A percentile compares a stretch with the other conserved stretches of the same genome.
Conservation (phyloP, 164 flowering plant species). For the Berberis vulgaris region DNA sequence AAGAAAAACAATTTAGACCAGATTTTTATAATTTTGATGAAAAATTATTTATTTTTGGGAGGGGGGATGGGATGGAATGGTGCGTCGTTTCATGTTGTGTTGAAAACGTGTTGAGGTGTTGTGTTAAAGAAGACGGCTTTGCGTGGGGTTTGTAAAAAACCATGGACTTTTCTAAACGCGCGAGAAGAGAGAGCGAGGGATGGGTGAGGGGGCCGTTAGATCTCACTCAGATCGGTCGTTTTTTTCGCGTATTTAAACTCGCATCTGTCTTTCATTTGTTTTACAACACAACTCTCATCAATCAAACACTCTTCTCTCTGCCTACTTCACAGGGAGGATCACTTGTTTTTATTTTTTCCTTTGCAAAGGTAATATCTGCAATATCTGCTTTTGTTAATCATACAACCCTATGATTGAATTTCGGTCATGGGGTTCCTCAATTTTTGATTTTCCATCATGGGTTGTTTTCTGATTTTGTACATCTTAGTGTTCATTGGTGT, state of each 20-base stretch:
- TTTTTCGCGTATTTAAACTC: slow-evolving; percentile 11
- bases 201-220: not conserved
- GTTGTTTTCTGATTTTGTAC: too few species aligned
- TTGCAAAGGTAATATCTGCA: slow-evolving; percentile 7
- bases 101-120: slow-evolving; percentile 13
- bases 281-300: too few species aligned
- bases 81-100: not conserved
- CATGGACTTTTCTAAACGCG: not conserved
- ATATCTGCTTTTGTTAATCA: not conserved
- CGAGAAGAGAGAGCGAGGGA: too few species aligned
- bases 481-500: too few species aligned
- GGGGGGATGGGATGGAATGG: not conserved
- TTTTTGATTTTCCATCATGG: too few species aligned
- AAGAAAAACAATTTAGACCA: too few species aligned
- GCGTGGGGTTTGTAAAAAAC: not conserved
- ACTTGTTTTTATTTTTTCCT: slow-evolving; percentile 1
- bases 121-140: slow-evolving; percentile 1
- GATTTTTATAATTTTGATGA: too few species aligned
- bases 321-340: not conserved
- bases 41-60: not conserved
- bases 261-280: too few species aligned
- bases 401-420: too few species aligned
- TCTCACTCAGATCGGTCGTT: not conserved
- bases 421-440: too few species aligned
- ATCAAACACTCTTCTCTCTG: too few species aligned